Conservation (phyloP, 2,329 filamentous ascomycete genomes). For the Fusarium phyllophilum region DNA sequence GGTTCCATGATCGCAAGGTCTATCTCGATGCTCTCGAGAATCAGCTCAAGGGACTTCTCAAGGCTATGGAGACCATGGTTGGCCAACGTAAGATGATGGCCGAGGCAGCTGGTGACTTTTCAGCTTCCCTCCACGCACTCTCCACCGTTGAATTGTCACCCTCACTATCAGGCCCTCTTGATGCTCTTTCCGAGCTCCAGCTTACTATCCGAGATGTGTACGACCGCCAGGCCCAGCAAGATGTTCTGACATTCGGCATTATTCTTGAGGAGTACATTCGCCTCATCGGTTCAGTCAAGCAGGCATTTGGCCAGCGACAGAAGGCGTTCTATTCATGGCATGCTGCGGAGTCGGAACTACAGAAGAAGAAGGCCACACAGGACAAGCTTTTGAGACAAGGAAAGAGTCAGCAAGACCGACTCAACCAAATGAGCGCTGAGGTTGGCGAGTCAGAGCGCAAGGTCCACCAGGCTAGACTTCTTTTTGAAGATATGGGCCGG, state of each 20-base stretch:
- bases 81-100: slow-evolving; percentile 91
- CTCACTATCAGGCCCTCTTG: slow-evolving; percentile 85
- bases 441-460: slow-evolving; percentile 95
- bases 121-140: slow-evolving; percentile 88
- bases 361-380: slow-evolving; percentile 88
- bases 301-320: slow-evolving; percentile 89
- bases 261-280: slow-evolving; percentile 99
- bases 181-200: slow-evolving; percentile 92
- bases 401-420: slow-evolving; percentile 92
- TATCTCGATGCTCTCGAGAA: slow-evolving; percentile 95
- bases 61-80: slow-evolving; percentile 94
- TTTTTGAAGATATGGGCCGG: slow-evolving; percentile 98
- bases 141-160: slow-evolving; percentile 93
- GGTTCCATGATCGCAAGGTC: slow-evolving; percentile 96
- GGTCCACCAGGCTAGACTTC: slow-evolving; percentile 85
- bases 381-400: slow-evolving; percentile 96
- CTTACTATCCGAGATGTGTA: slow-evolving; percentile 95
- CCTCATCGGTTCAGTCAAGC: slow-evolving; percentile 93
- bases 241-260: slow-evolving; percentile 94
- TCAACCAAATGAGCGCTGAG: slow-evolving; percentile 92
- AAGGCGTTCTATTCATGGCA: slow-evolving; percentile 98
- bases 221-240: slow-evolving; percentile 95
- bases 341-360: slow-evolving; percentile 85
- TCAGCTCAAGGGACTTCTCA: slow-evolving; percentile 88
- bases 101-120: slow-evolving; percentile 93